Evolutionary conservation across 768 basidiomycete genomes (phyloP).

Genomic region (Psilocybe azurescens): DNA sequence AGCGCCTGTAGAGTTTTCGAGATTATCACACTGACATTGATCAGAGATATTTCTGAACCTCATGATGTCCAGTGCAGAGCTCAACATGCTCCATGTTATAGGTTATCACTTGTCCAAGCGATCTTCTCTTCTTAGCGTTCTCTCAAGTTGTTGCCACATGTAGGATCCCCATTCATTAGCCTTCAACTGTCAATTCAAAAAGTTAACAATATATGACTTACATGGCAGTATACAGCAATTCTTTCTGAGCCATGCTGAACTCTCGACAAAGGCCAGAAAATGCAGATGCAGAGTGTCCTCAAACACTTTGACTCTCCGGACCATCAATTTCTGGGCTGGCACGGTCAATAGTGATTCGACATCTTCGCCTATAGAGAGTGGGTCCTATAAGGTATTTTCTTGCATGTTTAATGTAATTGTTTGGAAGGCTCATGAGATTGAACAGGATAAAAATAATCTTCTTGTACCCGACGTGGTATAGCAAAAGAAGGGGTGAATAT

Average conservation of each 20-base stretch:
- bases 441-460: no score
- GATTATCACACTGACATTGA: constrained; percentile 7
- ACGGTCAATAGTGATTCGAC: not conserved
- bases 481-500: no score
- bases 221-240: constrained; percentile 2
- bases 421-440: no score
- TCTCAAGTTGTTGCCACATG: not conserved
- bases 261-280: not conserved
- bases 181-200: not conserved
- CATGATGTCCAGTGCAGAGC: not conserved
- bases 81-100: not conserved
- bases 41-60: not conserved
- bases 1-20: constrained; percentile 4
- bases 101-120: not conserved
- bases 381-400: not conserved
- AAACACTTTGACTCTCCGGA: not conserved
- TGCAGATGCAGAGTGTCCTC: not conserved
- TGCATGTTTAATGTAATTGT: no score
- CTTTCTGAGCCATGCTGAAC: not conserved
- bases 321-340: not conserved
- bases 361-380: not conserved
- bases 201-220: not conserved
- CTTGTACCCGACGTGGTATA: no score
- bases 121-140: not conserved
- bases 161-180: not conserved